Percentiles rank a stretch among this genome's conserved stretches.
Evolutionary conservation across 192 early-diverging fungal species (phyloP).

Genomic region (Gonapodya sp.): DNA sequence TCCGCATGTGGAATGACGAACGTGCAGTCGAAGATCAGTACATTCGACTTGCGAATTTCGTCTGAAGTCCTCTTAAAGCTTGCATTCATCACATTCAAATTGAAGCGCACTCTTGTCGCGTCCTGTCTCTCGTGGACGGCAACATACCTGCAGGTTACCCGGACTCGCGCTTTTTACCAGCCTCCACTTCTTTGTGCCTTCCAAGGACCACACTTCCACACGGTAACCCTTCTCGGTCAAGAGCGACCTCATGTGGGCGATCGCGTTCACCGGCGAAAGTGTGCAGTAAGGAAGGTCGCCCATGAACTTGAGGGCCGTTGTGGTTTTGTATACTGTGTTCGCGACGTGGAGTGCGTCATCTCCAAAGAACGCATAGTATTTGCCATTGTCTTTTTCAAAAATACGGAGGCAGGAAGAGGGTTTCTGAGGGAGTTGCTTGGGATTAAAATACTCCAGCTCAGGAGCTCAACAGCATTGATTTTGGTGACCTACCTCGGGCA

Average conservation of each 20-base stretch:
- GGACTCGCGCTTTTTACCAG: constrained; percentile 66
- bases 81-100: no score
- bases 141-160: constrained; percentile 60
- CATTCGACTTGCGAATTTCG: no score
- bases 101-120: not conserved
- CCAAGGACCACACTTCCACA: constrained; percentile 73
- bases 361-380: constrained; percentile 85
- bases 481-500: constrained; percentile 32
- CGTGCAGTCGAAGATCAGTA: no score
- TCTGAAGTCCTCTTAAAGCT: no score
- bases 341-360: constrained; percentile 84
- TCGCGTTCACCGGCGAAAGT: constrained; percentile 66
- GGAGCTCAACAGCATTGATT: not conserved
- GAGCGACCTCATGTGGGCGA: constrained; percentile 68
- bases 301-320: constrained; percentile 81
- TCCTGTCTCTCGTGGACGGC: not conserved
- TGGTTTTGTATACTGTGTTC: constrained; percentile 77
- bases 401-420: constrained; percentile 21
- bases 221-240: constrained; percentile 62
- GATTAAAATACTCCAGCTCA: constrained; percentile 6
- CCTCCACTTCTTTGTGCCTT: constrained; percentile 11
- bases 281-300: constrained; percentile 70
- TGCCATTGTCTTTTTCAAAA: constrained; percentile 37
- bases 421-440: not conserved
- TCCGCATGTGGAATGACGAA: no score